Base-by-base conservation (phyloP, 768 basidiomycete genomes). In the Gautieria morchelliformis region DNA sequence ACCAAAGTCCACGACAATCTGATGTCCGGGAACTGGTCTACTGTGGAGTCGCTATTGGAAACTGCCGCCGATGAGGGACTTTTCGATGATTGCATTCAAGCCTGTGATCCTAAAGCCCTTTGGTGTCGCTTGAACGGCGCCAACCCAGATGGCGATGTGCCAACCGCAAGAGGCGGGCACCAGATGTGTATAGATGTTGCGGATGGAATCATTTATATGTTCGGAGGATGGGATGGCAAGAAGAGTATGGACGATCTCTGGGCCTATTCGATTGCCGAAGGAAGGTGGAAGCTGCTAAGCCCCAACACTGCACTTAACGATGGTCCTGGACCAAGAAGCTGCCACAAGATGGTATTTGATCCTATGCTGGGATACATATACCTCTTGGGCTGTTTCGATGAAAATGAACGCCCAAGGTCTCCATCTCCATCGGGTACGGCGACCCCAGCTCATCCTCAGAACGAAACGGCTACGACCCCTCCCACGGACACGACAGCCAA, bases 341-440 rank as follows among this genome's bases (percentile, higher is more conserved):
- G 89, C 64, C 89, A 90, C 64, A 88, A 86, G 70, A 89, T 89
- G 84, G 82, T 80, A 17, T 89, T 87, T 63, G 87, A 90, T 62
- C 70, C 74, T n/a, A 79, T 76, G 67, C 83, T 81, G 0, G 85
- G 84, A 1, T 75, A 73, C 57, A 83, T 91, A 19, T 91, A 87
- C 66, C 64, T 90, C 1, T 69, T 90, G n/a, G 89, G 89, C 14
- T 72, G 84, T 62, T 68, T 89, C 52, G 76, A 75, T 14, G 85
- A 87, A 59, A 70, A 69, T 27, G 84, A 85, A 69, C 72, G 35
- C 61, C 64, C 30, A 66, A 68, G 48, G 61, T 67, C 37, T 64
- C 67, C 17, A 62, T 35, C 41, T 12, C 44, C 56, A 7, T 52
- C 54, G 3, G 42, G 30, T 4, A 33, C 58, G 32, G 44, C 6